These are phyloP conservation scores for Hyphopichia buzzinii DNA, from an alignment of 1,139 yeast species.

Conservation along the genomic window DNA sequence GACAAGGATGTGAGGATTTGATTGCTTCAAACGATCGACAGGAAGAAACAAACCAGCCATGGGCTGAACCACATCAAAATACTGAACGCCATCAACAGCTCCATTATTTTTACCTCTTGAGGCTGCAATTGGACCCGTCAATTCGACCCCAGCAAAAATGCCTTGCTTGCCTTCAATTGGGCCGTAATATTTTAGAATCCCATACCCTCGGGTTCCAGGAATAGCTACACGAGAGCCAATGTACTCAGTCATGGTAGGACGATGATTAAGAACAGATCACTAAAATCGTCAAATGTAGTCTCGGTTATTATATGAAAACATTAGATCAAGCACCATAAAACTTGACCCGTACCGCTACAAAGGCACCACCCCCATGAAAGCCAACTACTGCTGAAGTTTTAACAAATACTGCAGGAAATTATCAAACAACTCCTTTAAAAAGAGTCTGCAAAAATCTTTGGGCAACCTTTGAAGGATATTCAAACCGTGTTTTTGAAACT, in stretches of 20 bases:
- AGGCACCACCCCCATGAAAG: too few species aligned
- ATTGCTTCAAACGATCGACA: slow-evolving; percentile 53
- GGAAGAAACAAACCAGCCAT: slow-evolving; percentile 76
- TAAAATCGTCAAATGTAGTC: too few species aligned
- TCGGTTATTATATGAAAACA: too few species aligned
- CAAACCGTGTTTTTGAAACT: too few species aligned
- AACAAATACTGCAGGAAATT: too few species aligned
- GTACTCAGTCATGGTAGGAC: slow-evolving; percentile 15
- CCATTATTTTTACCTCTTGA: slow-evolving; percentile 48
- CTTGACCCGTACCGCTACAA: too few species aligned
- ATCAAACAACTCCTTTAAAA: too few species aligned
- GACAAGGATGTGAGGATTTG: slow-evolving; percentile 27
- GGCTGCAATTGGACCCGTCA: slow-evolving; percentile 58
- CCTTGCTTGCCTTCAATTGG: slow-evolving; percentile 71
- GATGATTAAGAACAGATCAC: not conserved
- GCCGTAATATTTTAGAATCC: slow-evolving; percentile 71
- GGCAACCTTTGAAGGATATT: too few species aligned
- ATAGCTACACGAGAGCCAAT: slow-evolving; percentile 38
- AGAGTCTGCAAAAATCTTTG: too few species aligned
- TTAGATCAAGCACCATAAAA: too few species aligned
- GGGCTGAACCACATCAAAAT: slow-evolving; percentile 53
- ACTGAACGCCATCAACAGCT: slow-evolving; percentile 42
- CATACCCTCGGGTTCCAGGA: slow-evolving; percentile 51
- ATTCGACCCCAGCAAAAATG: slow-evolving; percentile 84
- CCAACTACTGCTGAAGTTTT: too few species aligned